Conservation (phyloP, 2,329 filamentous ascomycete species). For the Cytospora paraplurivora region DNA sequence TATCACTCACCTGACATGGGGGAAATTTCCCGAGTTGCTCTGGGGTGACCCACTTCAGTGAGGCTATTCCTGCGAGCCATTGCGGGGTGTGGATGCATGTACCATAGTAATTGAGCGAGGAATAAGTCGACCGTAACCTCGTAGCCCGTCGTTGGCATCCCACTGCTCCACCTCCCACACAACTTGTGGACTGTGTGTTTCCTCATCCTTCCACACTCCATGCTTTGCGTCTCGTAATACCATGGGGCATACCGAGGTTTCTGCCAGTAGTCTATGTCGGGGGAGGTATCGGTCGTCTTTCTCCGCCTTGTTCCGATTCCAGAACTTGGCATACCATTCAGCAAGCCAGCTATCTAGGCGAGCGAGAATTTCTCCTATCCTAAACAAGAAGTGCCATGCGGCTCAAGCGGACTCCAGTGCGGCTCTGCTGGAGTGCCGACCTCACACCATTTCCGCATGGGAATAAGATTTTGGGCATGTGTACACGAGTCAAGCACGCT, state of each 20-base stretch:
- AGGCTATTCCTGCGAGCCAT: constrained; percentile 9
- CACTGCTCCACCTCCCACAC: too few species aligned
- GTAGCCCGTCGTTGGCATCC: neutral
- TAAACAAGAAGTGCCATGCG: neutral
- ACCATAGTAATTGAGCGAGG: constrained; percentile 8
- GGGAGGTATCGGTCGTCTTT: too few species aligned
- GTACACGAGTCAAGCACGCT: too few species aligned
- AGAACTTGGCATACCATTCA: too few species aligned
- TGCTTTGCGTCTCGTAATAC: too few species aligned
- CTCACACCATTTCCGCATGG: neutral
- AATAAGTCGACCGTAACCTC: neutral
- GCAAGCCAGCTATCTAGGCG: too few species aligned
- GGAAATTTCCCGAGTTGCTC: neutral
- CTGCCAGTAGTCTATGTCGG: too few species aligned
- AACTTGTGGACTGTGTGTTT: too few species aligned
- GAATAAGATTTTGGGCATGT: too few species aligned
- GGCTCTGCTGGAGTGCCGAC: constrained; percentile 5
- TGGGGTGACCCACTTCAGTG: constrained; percentile 9
- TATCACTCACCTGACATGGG: neutral
- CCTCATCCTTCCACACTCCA: neutral
- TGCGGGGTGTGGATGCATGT: neutral
- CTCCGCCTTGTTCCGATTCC: too few species aligned
- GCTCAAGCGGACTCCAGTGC: neutral
- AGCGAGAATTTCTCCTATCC: neutral
- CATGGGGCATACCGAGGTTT: too few species aligned